Conservation (phyloP, 2,329 filamentous ascomycete species). For the Calycina herbarum region DNA sequence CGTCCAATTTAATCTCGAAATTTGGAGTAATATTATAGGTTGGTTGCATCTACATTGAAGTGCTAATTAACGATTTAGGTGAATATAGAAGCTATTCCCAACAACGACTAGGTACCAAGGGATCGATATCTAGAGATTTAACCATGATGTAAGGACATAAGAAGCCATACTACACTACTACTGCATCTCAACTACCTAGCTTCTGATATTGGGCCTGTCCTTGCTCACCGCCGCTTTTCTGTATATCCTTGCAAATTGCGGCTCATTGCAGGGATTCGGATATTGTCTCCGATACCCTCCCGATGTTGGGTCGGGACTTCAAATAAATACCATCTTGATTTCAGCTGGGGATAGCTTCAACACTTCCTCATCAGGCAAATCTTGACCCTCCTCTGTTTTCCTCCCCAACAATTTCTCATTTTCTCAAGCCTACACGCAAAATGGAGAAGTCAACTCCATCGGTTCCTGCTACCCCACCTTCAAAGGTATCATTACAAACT, state of each 20-base stretch:
- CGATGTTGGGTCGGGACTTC: not conserved
- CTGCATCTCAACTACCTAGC: not conserved
- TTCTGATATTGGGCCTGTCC: not conserved
- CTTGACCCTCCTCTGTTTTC: not conserved
- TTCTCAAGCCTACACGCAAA: not conserved
- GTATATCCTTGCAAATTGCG: not conserved
- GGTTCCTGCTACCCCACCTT: conserved; percentile 6
- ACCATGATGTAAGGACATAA: not conserved
- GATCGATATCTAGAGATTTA: not conserved
- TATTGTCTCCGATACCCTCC: not conserved
- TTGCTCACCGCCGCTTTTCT: not conserved
- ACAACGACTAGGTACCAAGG: not conserved
- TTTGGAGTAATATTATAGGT: not conserved
- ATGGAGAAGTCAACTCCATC: not conserved
- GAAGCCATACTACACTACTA: not conserved
- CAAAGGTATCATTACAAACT: conserved; percentile 60
- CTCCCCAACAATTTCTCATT: not conserved
- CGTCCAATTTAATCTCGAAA: not conserved
- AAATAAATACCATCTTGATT: not conserved
- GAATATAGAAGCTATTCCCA: not conserved
- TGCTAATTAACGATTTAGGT: not conserved
- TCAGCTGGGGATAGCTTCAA: not conserved
- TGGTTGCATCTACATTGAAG: too few relatives aligned
- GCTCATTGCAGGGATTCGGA: not conserved
- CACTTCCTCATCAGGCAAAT: not conserved